Conservation (phyloP, 2,329 filamentous ascomycete species). For the Sclerotinia minor region DNA sequence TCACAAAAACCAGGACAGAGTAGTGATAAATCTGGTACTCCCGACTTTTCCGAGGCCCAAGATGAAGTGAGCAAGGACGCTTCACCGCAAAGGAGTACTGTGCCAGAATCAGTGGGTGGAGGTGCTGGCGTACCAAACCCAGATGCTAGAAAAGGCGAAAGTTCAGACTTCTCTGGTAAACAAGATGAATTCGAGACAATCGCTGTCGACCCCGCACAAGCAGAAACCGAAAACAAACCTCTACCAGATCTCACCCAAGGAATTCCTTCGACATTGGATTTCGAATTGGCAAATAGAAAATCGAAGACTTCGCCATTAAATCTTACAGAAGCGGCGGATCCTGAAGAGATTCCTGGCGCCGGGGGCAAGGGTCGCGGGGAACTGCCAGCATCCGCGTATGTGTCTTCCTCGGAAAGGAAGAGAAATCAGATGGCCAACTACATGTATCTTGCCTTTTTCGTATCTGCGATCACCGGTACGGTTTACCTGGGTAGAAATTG, state of each 20-base stretch:
- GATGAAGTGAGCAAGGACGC: conserved; percentile 30
- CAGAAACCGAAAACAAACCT: conserved; percentile 59
- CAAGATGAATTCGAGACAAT: conserved; percentile 42
- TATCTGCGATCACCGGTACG: conserved; percentile 51
- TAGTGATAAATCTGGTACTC: conserved; percentile 30
- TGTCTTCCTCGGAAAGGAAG: conserved; percentile 85
- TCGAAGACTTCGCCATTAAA: conserved; percentile 45
- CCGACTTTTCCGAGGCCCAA: conserved; percentile 31
- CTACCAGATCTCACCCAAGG: conserved; percentile 92
- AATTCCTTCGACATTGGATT: conserved; percentile 86
- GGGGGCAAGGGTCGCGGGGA: conserved; percentile 61
- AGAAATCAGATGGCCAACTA: conserved; percentile 75
- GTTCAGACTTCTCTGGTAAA: conserved; percentile 32
- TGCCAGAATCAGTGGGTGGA: conserved; percentile 25
- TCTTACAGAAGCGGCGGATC: conserved; percentile 48
- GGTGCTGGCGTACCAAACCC: conserved; percentile 30
- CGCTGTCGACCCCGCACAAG: conserved; percentile 45
- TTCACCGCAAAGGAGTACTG: conserved; percentile 28
- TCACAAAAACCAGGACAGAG: conserved; percentile 28
- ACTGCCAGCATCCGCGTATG: conserved; percentile 76
- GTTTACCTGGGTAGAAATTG: conserved; percentile 86
- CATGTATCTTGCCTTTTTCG: conserved; percentile 63
- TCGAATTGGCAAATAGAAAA: conserved; percentile 60
- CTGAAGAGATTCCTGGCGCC: conserved; percentile 46
- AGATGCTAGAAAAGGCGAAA: conserved; percentile 27